Conservation (phyloP, 495 filamentous ascomycete species). For the Evernia prunastri region DNA sequence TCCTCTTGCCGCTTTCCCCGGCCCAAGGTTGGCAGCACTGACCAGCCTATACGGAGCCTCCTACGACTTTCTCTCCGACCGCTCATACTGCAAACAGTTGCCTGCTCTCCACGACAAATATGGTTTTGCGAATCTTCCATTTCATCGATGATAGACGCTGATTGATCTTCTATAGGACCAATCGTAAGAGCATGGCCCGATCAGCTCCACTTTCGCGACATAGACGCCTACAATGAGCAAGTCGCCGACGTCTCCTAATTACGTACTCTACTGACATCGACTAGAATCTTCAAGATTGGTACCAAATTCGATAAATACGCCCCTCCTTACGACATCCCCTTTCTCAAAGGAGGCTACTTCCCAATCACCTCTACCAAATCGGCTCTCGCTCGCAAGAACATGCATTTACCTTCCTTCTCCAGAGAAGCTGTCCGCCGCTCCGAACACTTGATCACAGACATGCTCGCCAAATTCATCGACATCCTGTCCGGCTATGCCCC, state of each 20-base stretch:
- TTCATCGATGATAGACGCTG: background rate
- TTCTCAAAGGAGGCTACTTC: background rate
- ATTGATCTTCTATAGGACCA: background rate
- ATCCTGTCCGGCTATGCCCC: background rate
- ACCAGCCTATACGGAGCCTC: slow-evolving; percentile 22
- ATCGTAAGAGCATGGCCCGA: background rate
- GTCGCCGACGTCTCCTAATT: background rate
- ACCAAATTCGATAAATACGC: background rate
- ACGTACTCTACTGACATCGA: background rate
- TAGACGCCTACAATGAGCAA: background rate
- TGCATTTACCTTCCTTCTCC: background rate
- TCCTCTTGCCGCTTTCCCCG: slow-evolving; percentile 22
- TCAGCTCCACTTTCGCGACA: background rate
- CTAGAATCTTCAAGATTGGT: background rate
- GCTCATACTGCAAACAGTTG: background rate
- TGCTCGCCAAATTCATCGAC: background rate
- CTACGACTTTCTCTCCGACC: background rate
- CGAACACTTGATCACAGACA: background rate
- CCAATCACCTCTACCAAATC: background rate
- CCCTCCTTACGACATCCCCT: background rate
- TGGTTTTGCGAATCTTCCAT: background rate
- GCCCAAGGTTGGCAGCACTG: slow-evolving; percentile 12
- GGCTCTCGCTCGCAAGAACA: background rate
- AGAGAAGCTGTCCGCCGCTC: background rate
- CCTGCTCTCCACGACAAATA: background rate